phyloP scores from a whole-genome alignment of 2,329 filamentous ascomycete genomes.

The Colletotrichum euphorbiae region DNA sequence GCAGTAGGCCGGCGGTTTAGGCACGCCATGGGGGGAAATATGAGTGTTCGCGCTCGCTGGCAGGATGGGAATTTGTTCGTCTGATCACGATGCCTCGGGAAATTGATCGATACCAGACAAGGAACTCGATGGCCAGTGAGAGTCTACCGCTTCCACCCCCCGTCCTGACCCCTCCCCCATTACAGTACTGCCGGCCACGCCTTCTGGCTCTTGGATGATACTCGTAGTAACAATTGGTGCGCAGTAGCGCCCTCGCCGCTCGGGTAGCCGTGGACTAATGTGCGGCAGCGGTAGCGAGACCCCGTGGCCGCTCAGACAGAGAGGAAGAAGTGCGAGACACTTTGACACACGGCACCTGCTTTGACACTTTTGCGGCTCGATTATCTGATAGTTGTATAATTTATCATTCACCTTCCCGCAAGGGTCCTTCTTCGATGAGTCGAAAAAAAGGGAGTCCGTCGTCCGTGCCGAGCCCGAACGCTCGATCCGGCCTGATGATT shows the following conservation, averaged over 20 bases:
- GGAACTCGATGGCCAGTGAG: conserved; percentile 22
- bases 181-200: conserved; percentile 5
- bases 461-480: conserved; percentile 2
- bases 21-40: not conserved
- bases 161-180: not conserved
- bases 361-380: not conserved
- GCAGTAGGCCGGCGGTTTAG: not conserved
- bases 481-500: conserved; percentile 34
- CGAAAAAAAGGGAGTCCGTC: not conserved
- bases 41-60: conserved; percentile 4
- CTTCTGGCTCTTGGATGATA: not conserved
- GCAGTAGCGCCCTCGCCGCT: conserved; percentile 19
- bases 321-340: not conserved
- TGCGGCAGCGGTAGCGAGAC: conserved; percentile 1
- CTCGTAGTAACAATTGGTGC: not conserved
- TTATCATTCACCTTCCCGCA: conserved; percentile 9
- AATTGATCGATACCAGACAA: conserved; percentile 19
- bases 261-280: conserved; percentile 10
- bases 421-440: conserved; percentile 19
- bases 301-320: conserved; percentile 10
- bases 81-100: conserved; percentile 27
- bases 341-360: not conserved
- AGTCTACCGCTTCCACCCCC: conserved; percentile 23
- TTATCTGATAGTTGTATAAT: conserved; percentile 19
- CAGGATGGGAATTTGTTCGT: conserved; percentile 19